These are phyloP conservation scores for Tubosaeta sp. DNA, from an alignment of 768 basidiomycete genomes.

Conservation along the genomic window DNA sequence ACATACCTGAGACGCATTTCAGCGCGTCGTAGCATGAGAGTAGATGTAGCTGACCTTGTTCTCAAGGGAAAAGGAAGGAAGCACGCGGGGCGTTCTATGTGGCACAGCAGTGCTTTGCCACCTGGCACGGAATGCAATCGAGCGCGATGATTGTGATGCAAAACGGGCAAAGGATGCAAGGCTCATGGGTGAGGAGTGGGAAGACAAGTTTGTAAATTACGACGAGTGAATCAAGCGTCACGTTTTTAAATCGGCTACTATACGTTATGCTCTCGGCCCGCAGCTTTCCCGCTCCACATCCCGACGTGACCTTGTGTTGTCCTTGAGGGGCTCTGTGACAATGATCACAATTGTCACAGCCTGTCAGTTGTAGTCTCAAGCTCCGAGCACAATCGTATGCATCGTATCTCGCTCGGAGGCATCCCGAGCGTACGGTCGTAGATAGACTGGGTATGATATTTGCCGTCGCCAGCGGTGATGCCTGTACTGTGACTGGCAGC, in stretches of 20 bases:
- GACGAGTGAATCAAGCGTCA: slow-evolving; percentile 11
- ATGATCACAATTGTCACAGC: too few species aligned
- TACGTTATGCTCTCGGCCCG: slow-evolving; percentile 7
- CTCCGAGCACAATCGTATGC: too few species aligned
- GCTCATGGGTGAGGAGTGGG: slow-evolving; percentile 25
- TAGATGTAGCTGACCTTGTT: slow-evolving; percentile 51
- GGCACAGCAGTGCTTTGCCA: slow-evolving; percentile 26
- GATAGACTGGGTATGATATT: too few species aligned
- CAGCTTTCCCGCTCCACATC: not conserved
- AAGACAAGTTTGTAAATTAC: slow-evolving; percentile 10
- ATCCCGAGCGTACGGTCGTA: too few species aligned
- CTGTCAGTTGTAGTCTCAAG: too few species aligned
- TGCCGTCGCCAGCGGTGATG: too few species aligned
- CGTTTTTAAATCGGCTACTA: slow-evolving; percentile 17
- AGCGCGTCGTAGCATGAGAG: not conserved
- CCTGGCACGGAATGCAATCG: slow-evolving; percentile 15
- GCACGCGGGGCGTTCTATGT: slow-evolving; percentile 41
- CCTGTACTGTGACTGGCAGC: not conserved
- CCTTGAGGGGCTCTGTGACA: too few species aligned
- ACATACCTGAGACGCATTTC: slow-evolving; percentile 56
- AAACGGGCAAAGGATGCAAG: slow-evolving; percentile 25
- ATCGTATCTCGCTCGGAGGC: too few species aligned
- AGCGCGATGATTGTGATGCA: slow-evolving; percentile 10
- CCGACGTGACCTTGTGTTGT: not conserved
- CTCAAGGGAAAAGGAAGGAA: slow-evolving; percentile 76